Evolutionary conservation across 345 rosid genomes (phyloP), one percentile per base, ranked within the genome.

Genomic region (Salix brachista): DNA sequence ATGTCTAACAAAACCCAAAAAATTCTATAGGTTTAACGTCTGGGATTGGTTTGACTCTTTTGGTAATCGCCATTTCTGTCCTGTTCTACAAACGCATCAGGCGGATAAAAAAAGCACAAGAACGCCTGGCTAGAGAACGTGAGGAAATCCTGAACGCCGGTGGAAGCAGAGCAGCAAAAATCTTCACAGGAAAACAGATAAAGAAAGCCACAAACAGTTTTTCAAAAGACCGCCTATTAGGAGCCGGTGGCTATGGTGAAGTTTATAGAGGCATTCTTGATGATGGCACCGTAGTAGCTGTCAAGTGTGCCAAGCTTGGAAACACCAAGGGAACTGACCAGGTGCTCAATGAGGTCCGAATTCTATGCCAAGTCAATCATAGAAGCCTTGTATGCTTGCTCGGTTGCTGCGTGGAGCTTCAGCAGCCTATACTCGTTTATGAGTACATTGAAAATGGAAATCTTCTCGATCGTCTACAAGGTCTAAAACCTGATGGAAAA

Each of bases 221-320:
- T 72, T 82, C 91, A 13, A 72, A 68, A 41, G 88, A 82, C 73
- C 69, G 85, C 16, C 83, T 87, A 19, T 75, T 89, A 0, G 90
- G 90, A 1, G 48, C 73, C 5, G 91, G 91, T 2, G 91, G 90
- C 50, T 89, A 76, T n/a, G 91, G 90, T 17, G 91, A 84, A 14
- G 91, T 87, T 37, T 89, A 69, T 62, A 85, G 67, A 62, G 90
- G 88, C 75, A 42, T 73, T 42, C 81, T 87, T 13, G 73, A 76
- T 8, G 91, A 89, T 54, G 89, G 88, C 61, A 83, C 86, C 25
- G 65, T 66, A 2, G 87, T 83, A 4, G 91, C 91, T 21, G 81
- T 89, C 80, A 89, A 89, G 66, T 80, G 90, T 71, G 88, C 90
- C 14, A 89, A 89, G 77, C 74, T 87, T 18, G 90, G 91, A 23